Evolutionary conservation across 106 monocot species (phyloP).

Genomic region (Alisma plantagoaquatica): DNA sequence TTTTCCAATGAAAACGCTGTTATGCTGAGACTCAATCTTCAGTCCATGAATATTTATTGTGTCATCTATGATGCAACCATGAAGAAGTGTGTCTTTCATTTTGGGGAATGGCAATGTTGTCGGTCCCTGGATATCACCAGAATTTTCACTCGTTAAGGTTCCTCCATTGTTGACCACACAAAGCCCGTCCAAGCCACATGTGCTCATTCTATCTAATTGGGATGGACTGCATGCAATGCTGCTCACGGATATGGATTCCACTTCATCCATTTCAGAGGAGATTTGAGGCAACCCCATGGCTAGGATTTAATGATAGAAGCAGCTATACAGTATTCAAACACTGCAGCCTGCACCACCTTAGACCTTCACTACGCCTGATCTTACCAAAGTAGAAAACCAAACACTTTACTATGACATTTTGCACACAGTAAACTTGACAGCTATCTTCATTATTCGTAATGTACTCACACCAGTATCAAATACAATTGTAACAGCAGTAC

Average conservation of each 20-base stretch:
- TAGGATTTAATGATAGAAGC: not conserved
- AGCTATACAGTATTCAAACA: no score
- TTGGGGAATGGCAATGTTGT: conserved; percentile 17
- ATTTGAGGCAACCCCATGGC: conserved; percentile 75
- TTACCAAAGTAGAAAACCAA: not conserved
- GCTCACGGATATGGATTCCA: conserved; percentile 23
- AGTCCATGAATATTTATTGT: conserved; percentile 25
- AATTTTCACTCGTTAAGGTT: conserved; percentile 16
- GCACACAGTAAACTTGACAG: no score
- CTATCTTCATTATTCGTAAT: no score
- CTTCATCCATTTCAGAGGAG: conserved; percentile 22
- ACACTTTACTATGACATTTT: no score
- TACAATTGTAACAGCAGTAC: no score
- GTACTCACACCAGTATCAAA: no score
- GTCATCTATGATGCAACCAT: conserved; percentile 17
- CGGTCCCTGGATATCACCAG: conserved; percentile 33
- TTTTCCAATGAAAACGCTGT: conserved; percentile 12
- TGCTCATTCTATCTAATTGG: conserved; percentile 21
- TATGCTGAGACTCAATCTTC: conserved; percentile 38
- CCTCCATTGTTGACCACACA: conserved; percentile 20
- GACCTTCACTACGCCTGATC: no score
- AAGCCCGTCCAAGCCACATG: conserved; percentile 42
- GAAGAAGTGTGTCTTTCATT: conserved; percentile 14
- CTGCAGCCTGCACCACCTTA: no score
- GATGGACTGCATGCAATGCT: conserved; percentile 32